These are phyloP conservation scores for Backusella macrospora DNA, from an alignment of 192 early-diverging fungal genomes.

Conservation along the genomic window DNA sequence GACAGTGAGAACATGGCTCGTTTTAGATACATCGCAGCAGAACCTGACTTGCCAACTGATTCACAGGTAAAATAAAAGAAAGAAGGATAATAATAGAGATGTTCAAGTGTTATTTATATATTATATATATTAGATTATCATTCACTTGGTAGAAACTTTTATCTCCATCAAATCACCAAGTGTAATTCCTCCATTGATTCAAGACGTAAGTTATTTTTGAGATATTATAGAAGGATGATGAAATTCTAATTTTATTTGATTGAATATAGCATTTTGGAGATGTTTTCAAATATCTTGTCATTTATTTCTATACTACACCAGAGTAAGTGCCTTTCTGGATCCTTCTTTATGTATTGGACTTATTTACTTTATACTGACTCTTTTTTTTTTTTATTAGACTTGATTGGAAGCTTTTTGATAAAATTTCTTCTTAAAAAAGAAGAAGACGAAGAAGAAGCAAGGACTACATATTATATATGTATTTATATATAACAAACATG, in stretches of 20 bases:
- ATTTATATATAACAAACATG: no score
- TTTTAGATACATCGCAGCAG: conserved; percentile 4
- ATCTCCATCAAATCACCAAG: background rate
- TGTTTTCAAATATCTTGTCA: background rate
- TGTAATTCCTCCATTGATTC: conserved; percentile 5
- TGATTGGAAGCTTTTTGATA: background rate
- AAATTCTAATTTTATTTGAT: background rate
- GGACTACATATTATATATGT: no score
- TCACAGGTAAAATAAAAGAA: background rate
- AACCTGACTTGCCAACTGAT: background rate
- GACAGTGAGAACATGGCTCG: background rate
- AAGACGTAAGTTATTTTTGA: background rate
- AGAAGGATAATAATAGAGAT: no score
- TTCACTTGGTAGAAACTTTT: conserved; percentile 6
- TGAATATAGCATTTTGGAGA: conserved; percentile 5
- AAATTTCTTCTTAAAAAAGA: background rate
- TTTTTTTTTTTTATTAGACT: background rate
- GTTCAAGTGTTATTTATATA: background rate
- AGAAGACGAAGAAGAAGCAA: background rate
- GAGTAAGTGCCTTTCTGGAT: background rate
- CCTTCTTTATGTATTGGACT: no score
- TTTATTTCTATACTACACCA: conserved; percentile 2
- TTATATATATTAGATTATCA: background rate
- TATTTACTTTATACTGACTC: background rate
- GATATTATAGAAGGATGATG: background rate